Evolutionary conservation across 2,329 filamentous ascomycete species (phyloP), one percentile per base, ranked within the genome.

Genomic region (Diplodia sapinea): DNA sequence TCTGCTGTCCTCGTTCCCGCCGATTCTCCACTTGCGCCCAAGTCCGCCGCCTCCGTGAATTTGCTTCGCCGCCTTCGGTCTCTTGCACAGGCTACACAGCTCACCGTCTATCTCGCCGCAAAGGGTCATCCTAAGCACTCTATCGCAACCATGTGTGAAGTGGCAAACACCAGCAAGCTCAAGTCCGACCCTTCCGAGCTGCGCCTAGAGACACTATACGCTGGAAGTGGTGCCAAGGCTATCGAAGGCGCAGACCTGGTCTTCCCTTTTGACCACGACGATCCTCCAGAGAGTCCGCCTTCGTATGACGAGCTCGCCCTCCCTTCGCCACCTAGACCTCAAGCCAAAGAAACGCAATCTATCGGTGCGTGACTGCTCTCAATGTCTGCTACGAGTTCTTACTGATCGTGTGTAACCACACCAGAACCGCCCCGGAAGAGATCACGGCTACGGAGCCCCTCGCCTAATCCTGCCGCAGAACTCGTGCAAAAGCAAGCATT

Each of bases 131-230:
- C n/a, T 1, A 57, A 38, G 33, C 17, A 11, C 11, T 38, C 54
- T 12, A 1, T 40, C 6, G 9, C 17, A 17, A 57, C n/a, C 33
- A 20, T 57, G 13, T 57, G 54, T 40, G 54, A 57, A 33, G 13
- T 57, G 54, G 54, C 54, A n/a, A 23, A 20, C 31, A 23, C 17
- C 13, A 36, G 33, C 33, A 38, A 26, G 12, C n/a, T 57, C 33
- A 57, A 17, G 17, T 13, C 54, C 11, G 54, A 57, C 20, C 54
- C 54, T 17, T 38, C 54, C 2, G 54, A 57, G 6, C 54, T 57
- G 38, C 56, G 56, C 17, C 38, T 59, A 13, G 56, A 59, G n/a
- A 59, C 38, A n/a, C 36, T 59, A 1, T 59, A 59, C 26, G 38
- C 12, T 11, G 56, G 56, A 1, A n/a, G 5, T 2, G 56, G 38